phyloP scores from a whole-genome alignment of 2,329 filamentous ascomycete species.

The Coniella vitis region DNA sequence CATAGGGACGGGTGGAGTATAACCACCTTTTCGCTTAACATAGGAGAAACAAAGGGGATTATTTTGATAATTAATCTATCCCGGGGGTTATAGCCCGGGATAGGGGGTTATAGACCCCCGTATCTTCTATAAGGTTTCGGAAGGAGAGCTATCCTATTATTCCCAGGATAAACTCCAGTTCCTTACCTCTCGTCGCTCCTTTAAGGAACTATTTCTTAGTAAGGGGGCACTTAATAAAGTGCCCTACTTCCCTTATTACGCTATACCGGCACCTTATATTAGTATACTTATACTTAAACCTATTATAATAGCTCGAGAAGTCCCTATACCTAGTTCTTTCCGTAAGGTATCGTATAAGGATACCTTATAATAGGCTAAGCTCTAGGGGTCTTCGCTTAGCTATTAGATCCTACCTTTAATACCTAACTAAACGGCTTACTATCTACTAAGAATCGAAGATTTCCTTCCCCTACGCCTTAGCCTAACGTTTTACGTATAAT shows the following conservation, averaged over 20 bases:
- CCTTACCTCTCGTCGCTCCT: neutral
- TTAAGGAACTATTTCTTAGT: neutral
- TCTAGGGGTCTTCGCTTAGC: neutral
- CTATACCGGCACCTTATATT: neutral
- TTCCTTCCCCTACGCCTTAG: neutral
- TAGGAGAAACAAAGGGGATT: neutral
- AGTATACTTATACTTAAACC: too few relatives aligned
- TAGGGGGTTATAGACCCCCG: neutral
- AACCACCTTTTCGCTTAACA: neutral
- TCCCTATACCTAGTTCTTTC: neutral
- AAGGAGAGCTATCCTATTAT: too few relatives aligned
- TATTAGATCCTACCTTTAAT: neutral
- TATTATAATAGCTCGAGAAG: neutral
- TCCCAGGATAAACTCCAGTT: neutral
- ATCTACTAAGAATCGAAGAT: neutral
- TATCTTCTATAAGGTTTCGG: too few relatives aligned
- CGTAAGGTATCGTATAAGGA: neutral
- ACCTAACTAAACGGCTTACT: neutral
- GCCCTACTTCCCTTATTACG: neutral
- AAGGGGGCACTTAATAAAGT: neutral
- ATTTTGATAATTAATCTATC: neutral
- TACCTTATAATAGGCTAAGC: neutral
- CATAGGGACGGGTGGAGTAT: neutral
- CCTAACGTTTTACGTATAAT: too few relatives aligned
- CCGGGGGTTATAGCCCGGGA: neutral